These are phyloP conservation scores for Trichophyton benhamiae DNA, from an alignment of 2,329 filamentous ascomycete genomes.

Conservation along the genomic window DNA sequence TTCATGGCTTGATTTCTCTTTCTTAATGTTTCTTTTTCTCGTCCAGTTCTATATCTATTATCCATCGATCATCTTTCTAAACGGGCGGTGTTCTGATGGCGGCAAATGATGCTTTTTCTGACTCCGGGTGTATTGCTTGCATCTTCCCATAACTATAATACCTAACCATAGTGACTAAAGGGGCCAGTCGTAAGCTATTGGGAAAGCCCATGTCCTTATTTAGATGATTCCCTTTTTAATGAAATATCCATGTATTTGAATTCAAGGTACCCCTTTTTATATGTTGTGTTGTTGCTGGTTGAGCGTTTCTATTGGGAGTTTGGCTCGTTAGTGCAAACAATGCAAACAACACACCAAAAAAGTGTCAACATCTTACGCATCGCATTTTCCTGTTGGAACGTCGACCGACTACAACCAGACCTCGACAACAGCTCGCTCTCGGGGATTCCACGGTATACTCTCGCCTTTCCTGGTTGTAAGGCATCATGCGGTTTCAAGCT, in stretches of 20 bases:
- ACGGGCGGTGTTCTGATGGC: not conserved
- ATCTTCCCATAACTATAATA: not conserved
- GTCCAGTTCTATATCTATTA: not conserved
- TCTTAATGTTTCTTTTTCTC: not conserved
- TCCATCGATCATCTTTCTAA: not conserved
- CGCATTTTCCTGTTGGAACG: not conserved
- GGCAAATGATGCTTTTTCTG: not conserved
- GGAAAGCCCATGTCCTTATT: not conserved
- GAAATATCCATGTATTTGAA: not conserved
- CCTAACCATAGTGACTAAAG: not conserved
- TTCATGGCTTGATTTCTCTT: not conserved
- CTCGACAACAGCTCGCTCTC: not conserved
- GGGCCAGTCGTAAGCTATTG: not conserved
- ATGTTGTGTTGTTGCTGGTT: not conserved
- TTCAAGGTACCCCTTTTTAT: not conserved
- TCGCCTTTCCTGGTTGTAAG: not conserved
- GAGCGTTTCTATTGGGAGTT: too few relatives aligned
- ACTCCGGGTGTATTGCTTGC: not conserved
- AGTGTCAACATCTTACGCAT: not conserved
- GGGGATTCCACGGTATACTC: not conserved
- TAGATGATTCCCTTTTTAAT: not conserved
- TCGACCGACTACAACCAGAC: not conserved
- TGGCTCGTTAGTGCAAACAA: not conserved
- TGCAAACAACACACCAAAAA: slow-evolving; percentile 1
- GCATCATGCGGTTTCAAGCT: slow-evolving; percentile 52